Percentiles rank a stretch among this genome's conserved stretches.
These are phyloP conservation scores for Spironucleus salmonicida DNA, from an alignment of 208 protist genomes.

Conservation along the genomic window DNA sequence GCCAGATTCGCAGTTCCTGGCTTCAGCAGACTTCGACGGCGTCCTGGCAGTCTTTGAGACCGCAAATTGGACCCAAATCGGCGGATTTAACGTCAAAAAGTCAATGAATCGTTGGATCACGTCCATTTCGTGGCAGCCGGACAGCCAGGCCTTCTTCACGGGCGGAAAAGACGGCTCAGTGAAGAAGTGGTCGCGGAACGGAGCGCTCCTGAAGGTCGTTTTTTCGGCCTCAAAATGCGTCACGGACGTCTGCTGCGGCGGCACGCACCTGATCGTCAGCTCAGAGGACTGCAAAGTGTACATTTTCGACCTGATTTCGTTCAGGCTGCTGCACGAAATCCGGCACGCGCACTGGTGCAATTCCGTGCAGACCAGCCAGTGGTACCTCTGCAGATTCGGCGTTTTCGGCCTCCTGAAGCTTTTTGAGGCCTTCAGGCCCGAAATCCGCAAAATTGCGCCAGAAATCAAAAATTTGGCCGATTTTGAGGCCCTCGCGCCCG, in stretches of 20 bases:
- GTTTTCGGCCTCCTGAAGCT: not conserved
- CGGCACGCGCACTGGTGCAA: conserved; percentile 7
- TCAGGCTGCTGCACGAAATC: not conserved
- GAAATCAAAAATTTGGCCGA: not conserved
- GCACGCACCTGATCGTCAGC: not conserved
- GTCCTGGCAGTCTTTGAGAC: conserved; percentile 70
- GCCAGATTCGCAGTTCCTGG: conserved; percentile 68
- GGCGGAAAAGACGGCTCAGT: not conserved
- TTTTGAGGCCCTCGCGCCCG: conserved; percentile 38
- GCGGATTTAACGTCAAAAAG: conserved; percentile 41
- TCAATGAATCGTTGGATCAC: conserved; percentile 79
- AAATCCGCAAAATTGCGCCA: conserved; percentile 32
- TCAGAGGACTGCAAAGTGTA: not conserved
- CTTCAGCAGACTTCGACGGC: conserved; percentile 74
- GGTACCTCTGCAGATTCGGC: not conserved
- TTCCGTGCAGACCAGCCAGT: not conserved
- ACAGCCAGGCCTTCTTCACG: conserved; percentile 35
- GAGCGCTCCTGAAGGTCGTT: not conserved
- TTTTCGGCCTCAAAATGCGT: conserved; percentile 3
- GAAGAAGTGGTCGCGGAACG: not conserved
- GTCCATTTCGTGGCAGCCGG: conserved; percentile 77
- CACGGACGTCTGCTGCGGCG: not conserved
- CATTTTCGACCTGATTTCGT: not conserved
- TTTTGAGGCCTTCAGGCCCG: conserved; percentile 47
- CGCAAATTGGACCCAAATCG: conserved; percentile 56